These are phyloP conservation scores for Pythium myriotylum DNA, from an alignment of 352 stramenopile species.

Conservation along the genomic window DNA sequence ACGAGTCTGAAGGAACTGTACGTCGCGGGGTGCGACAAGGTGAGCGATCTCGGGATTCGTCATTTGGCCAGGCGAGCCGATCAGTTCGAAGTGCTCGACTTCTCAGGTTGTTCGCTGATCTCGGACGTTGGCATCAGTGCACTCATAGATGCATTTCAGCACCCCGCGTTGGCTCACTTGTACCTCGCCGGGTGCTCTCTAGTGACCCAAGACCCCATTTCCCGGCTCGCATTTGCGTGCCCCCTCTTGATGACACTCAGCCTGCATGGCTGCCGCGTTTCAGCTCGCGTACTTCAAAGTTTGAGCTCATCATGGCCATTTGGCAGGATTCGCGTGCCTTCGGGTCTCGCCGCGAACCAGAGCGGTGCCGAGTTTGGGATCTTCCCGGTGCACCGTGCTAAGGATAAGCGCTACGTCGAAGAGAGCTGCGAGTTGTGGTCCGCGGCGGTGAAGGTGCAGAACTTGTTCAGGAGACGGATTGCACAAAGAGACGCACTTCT, in stretches of 20 bases:
- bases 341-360: slow-evolving; percentile 22
- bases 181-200: slow-evolving; percentile 57
- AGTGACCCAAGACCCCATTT: slow-evolving; percentile 68
- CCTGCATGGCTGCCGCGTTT: slow-evolving; percentile 67
- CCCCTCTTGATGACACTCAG: slow-evolving; percentile 71
- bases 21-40: slow-evolving; percentile 61
- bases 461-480: slow-evolving; percentile 55
- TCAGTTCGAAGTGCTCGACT: slow-evolving; percentile 64
- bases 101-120: slow-evolving; percentile 54
- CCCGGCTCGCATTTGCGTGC: slow-evolving; percentile 59
- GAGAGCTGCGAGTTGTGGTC: slow-evolving; percentile 56
- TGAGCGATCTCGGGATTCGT: slow-evolving; percentile 59
- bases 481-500: slow-evolving; percentile 34
- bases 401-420: slow-evolving; percentile 64
- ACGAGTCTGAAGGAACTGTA: slow-evolving; percentile 45
- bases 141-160: slow-evolving; percentile 60
- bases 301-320: slow-evolving; percentile 73
- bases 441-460: slow-evolving; percentile 63
- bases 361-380: slow-evolving; percentile 47
- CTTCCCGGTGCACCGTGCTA: slow-evolving; percentile 68
- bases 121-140: slow-evolving; percentile 56
- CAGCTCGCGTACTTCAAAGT: slow-evolving; percentile 56
- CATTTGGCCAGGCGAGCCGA: slow-evolving; percentile 54
- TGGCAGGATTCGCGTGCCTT: slow-evolving; percentile 44
- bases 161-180: slow-evolving; percentile 53